These are phyloP conservation scores for Pouteria campechiana DNA, from an alignment of 179 eudicot genomes.

Conservation along the genomic window DNA sequence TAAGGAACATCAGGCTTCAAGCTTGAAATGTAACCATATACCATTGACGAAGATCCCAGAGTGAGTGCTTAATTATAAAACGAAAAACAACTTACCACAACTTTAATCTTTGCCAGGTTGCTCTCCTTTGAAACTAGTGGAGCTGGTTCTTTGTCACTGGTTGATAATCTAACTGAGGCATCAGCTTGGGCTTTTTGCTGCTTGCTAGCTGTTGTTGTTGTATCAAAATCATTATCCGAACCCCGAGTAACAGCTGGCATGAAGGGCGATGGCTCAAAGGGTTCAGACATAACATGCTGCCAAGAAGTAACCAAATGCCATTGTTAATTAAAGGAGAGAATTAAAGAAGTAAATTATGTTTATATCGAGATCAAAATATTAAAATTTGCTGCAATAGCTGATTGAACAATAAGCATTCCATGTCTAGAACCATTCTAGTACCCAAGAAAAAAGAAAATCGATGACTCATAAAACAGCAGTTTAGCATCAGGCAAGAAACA, in stretches of 20 bases:
- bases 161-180: constrained; percentile 26
- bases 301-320: constrained; percentile 5
- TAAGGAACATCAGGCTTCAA: no score
- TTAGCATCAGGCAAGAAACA: no score
- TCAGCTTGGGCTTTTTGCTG: constrained; percentile 45
- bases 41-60: no score
- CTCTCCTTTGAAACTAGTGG: constrained; percentile 53
- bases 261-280: constrained; percentile 86
- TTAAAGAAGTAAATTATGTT: background rate
- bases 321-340: background rate
- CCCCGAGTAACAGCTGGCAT: constrained; percentile 54
- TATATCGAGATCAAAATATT: no score
- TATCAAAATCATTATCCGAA: constrained; percentile 38
- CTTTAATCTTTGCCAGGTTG: constrained; percentile 94
- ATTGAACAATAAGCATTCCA: no score
- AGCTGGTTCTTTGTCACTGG: constrained; percentile 46
- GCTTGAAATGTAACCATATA: no score
- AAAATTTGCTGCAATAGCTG: no score
- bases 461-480: background rate
- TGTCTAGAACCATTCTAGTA: no score
- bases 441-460: no score
- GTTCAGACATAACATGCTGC: constrained; percentile 85
- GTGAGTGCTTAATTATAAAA: no score
- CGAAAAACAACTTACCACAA: constrained; percentile 58
- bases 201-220: constrained; percentile 25